Conservation (phyloP, 805 yeast species). For the Pichia occidentalis region DNA sequence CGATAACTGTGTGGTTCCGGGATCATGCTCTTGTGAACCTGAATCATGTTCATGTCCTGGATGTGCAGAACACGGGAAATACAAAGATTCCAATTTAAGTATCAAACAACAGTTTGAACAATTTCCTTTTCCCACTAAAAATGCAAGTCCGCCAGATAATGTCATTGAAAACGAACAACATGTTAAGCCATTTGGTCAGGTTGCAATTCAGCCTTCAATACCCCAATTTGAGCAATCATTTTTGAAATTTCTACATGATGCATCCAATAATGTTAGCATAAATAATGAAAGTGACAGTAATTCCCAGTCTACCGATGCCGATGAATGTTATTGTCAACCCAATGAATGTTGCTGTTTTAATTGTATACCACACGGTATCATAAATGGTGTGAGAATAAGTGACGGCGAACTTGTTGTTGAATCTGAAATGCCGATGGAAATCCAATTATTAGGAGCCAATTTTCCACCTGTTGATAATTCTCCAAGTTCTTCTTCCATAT, state of each 20-base stretch:
- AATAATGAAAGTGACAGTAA: neutral
- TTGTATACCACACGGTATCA: conserved; percentile 31
- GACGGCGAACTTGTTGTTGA: conserved; percentile 25
- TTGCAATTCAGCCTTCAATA: conserved; percentile 18
- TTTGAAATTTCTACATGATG: conserved; percentile 6
- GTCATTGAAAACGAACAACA: neutral
- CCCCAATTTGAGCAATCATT: conserved; percentile 14
- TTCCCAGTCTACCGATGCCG: conserved; percentile 4
- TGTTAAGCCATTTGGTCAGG: conserved; percentile 21
- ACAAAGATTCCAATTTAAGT: conserved; percentile 10
- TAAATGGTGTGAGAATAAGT: conserved; percentile 24
- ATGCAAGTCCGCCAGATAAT: neutral
- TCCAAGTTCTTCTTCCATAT: neutral
- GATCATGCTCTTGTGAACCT: conserved; percentile 30
- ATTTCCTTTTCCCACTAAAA: conserved; percentile 12
- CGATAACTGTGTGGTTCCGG: conserved; percentile 30
- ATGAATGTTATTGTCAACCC: conserved; percentile 28
- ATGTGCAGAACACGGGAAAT: conserved; percentile 26
- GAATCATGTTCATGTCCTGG: conserved; percentile 27
- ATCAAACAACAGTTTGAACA: conserved; percentile 16
- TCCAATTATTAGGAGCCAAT: conserved; percentile 7
- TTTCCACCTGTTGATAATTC: conserved; percentile 4
- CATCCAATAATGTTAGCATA: neutral
- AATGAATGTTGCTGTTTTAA: conserved; percentile 31
- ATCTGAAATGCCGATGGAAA: conserved; percentile 3